Base-by-base conservation (phyloP, 768 basidiomycete species). In the Coprinopsis cinerea region DNA sequence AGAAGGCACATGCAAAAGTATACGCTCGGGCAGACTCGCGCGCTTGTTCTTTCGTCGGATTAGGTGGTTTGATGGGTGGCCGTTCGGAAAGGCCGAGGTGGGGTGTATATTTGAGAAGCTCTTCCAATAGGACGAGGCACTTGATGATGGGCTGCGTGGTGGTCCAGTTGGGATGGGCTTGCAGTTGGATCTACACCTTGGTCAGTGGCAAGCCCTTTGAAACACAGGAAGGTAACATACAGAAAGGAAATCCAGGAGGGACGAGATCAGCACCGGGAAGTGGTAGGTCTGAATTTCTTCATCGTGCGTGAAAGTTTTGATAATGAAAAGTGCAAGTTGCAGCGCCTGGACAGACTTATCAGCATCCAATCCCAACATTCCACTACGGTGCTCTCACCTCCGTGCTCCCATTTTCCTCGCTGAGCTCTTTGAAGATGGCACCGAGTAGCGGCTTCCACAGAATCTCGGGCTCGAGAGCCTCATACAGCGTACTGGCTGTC, bases 401-500 rank as follows among this genome's bases (percentile, higher is more conserved):
- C 25, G 67, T 60, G 6, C 62, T 56, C 2, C 56, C 59, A 24
- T 66, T 72, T 49, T 73, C 67, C 3, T 73, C 73, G 2, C 61
- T 61, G 14, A 90, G 65, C 49, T 85, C 81, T 1, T 68, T 55
- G 53, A 85, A 70, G n/a, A 85, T 67, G 5, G 74, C 64, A 34
- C 65, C 59, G 46, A 90, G 73, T 0, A 99, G 59, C 40, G 83
- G 77, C 56, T 81, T 85, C 95, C 95, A 99, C 3, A 92, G 71
- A 36, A 92, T 72, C 47, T 81, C 79, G 2, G 93, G 96, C 53
- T 99, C 96, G 14, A 88, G 78, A n/a, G 89, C 85, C 64, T 98
- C 94, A 55, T 94, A 92, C 0, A 99, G 70, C 1, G 90, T 88
- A 53, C 79, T 85, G 0, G 90, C 92, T 1, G 93, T 92, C 76